Evolutionary conservation across 805 yeast species (phyloP), one percentile per base, ranked within the genome.

Genomic region (Wickerhamomyces silvicola): DNA sequence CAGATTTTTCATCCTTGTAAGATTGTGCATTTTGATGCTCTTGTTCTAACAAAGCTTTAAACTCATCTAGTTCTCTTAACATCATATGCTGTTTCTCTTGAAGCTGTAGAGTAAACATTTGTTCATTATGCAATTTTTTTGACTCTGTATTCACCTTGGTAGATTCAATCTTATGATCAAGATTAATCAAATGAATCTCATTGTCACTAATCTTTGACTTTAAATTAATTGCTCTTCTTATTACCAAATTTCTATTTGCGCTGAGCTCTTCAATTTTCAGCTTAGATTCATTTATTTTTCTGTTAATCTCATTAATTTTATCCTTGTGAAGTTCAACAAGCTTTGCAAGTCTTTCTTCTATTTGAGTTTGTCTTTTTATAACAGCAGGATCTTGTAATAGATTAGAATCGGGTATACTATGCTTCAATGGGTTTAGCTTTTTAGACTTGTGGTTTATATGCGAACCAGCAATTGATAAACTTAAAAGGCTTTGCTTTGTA

Each of bases 21-120:
- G 30, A n/a, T 19, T 45, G 39, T 0, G 63, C 61, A 4, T 42
- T 35, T 12, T 51, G 43, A 5, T 67, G 39, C 32, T 61, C 64
- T 16, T 54, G 22, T 13, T 40, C 37, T 18, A 38, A 21, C 23
- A 23, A 18, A 7, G 19, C 40, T n/a, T 54, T 49, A 22, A 64
- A 39, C 30, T 64, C 62, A 38, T 55, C 59, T 38, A 60, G 24
- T 56, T 57, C 30, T 46, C 50, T 22, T 41, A 46, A 12, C 52
- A 45, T 21, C 45, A 42, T 14, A 23, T 55, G 51, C 17, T 52
- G 43, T 25, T 48, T 45, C 22, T 64, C 64, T 31, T 55, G 46
- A 3, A 66, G 8, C 15, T 39, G 30, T 12, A 47, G 14, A 3
- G 36, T 31, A 10, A 28, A 22, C 43, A 41, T 30, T 21, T 40